Percentiles rank a stretch among this genome's conserved stretches.
phyloP scores from a whole-genome alignment of 441 rosid genomes.

The Pelargonium citronellum region DNA sequence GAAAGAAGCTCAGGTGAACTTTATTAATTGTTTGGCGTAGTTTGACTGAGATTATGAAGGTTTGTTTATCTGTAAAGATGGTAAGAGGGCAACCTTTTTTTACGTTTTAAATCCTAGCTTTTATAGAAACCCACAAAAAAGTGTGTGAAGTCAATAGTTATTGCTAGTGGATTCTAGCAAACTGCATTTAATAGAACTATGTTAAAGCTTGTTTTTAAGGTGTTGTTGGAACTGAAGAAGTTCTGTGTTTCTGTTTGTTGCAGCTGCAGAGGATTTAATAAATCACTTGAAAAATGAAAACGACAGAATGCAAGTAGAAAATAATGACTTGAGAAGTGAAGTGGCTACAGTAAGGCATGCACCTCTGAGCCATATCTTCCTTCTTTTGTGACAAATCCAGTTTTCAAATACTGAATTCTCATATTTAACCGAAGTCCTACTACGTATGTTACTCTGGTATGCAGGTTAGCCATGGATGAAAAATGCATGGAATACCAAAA shows the following conservation, averaged over 20 bases:
- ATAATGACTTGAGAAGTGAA: slow-evolving; percentile 24
- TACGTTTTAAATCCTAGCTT: too few relatives aligned
- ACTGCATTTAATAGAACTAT: too few relatives aligned
- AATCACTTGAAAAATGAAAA: slow-evolving; percentile 12
- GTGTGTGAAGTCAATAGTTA: too few relatives aligned
- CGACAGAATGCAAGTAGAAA: background rate
- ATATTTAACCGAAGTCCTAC: background rate
- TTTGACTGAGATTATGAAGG: too few relatives aligned
- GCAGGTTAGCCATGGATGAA: slow-evolving; percentile 50
- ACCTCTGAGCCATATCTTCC: background rate
- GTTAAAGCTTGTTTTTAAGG: too few relatives aligned
- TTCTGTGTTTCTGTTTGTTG: background rate
- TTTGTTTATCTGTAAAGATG: too few relatives aligned
- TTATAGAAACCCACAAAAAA: too few relatives aligned
- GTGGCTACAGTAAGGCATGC: slow-evolving; percentile 48
- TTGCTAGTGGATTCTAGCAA: too few relatives aligned
- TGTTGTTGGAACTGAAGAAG: too few relatives aligned
- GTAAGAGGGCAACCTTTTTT: too few relatives aligned
- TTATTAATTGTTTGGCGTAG: too few relatives aligned
- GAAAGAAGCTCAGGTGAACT: too few relatives aligned
- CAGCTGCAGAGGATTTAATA: slow-evolving; percentile 1
- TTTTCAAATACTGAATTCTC: background rate
- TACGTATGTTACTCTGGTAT: slow-evolving; percentile 10
- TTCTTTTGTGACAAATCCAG: background rate
- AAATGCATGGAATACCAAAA: slow-evolving; percentile 48